Evolutionary conservation across 176 grass and related monocot genomes (phyloP), one percentile per base, ranked within the genome.

Genomic region (Rhynchospora tenuis): DNA sequence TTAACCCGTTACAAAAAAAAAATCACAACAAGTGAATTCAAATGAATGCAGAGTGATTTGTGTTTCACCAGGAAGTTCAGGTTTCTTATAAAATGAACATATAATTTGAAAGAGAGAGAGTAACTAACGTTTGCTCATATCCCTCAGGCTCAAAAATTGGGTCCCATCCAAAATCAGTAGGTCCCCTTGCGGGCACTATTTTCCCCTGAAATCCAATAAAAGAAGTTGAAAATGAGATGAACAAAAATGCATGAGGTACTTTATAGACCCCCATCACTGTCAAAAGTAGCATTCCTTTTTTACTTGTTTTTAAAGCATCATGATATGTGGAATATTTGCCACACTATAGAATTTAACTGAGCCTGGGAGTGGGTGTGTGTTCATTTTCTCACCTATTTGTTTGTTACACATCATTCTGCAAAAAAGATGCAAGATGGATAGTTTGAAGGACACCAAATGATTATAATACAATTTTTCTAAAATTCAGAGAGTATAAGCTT

Each of bases 81-180:
- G 33, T 2, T 38, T 4, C 33, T 38, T 38, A 4, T 38, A 38
- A 38, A 38, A 38, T 38, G 33, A 38, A 38, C 3, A 38, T 38
- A 38, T 42, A 69, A 69, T 60, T 1, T 2, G 42, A 59, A 17
- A 85, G 22, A 57, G 42, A 31, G 33, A 16, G 82, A 20, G 54
- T 38, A 55, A 82, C 77, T 89, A 82, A 95, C 96, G 91, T 99
- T 86, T 95, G 86, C 57, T 95, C 91, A 66, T 92, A 99, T 69
- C 93, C 93, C 81, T 92, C 91, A 67, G 93, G 96, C 82, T 95
- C 89, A 86, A 93, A 99, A 84, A 99, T 86, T 27, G 93, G 93
- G 71, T 99, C 93, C 93, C 93, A 99, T 88, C 96, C 91, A 92
- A 99, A 99, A 99, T 95, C 91, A 83, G 69, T 46, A 83, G 93